Evolutionary conservation across 2,329 filamentous ascomycete genomes (phyloP).

Genomic region (Aureobasidium sp.): DNA sequence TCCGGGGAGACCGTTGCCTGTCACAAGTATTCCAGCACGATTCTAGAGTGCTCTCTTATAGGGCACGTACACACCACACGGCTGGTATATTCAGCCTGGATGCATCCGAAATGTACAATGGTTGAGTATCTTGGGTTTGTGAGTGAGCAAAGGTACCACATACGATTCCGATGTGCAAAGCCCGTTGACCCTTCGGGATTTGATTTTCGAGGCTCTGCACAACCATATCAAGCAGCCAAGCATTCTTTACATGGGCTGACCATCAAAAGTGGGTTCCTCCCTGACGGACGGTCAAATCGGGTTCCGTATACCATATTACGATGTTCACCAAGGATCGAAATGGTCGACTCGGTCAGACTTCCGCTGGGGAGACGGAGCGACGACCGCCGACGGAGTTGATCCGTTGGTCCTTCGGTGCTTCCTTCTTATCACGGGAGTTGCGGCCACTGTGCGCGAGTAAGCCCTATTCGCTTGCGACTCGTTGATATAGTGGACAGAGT

Average conservation of each 20-base stretch:
- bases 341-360: background rate
- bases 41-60: background rate
- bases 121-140: background rate
- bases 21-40: background rate
- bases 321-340: background rate
- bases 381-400: background rate
- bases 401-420: background rate
- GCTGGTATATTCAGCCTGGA: background rate
- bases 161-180: background rate
- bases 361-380: background rate
- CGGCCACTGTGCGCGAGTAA: background rate
- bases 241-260: background rate
- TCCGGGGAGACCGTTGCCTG: background rate
- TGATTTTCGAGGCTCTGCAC: background rate
- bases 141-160: background rate
- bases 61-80: background rate
- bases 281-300: background rate
- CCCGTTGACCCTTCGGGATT: background rate
- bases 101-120: background rate
- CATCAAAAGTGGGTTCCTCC: background rate
- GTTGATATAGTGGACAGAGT: background rate
- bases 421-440: background rate
- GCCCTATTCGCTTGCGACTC: background rate
- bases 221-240: background rate
- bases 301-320: background rate